These are phyloP conservation scores for Verbascum thapsus DNA, from an alignment of 257 asterid genomes.

Conservation along the genomic window DNA sequence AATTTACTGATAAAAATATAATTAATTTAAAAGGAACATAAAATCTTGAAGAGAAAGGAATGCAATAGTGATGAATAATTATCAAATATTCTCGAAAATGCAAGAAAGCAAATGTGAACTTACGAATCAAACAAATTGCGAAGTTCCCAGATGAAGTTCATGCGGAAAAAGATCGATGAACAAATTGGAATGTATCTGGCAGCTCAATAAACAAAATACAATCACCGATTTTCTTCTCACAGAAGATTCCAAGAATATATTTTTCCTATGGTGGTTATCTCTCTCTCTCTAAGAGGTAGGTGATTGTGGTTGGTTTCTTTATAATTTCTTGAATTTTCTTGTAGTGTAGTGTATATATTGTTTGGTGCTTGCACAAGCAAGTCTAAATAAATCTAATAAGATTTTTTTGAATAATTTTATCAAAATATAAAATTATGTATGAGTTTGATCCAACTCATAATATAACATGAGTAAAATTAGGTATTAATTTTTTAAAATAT, in stretches of 20 bases:
- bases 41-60: slow-evolving; percentile 14
- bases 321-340: slow-evolving; percentile 29
- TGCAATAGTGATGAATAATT: slow-evolving; percentile 19
- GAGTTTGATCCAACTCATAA: too few relatives aligned
- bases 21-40: too few relatives aligned
- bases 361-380: slow-evolving; percentile 1
- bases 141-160: slow-evolving; percentile 27
- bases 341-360: slow-evolving; percentile 11
- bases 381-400: too few relatives aligned
- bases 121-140: slow-evolving; percentile 42
- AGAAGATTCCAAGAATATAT: slow-evolving; percentile 47
- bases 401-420: too few relatives aligned
- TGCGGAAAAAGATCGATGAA: slow-evolving; percentile 36
- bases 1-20: too few relatives aligned
- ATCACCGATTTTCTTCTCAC: slow-evolving; percentile 20
- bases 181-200: slow-evolving; percentile 35
- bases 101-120: slow-evolving; percentile 29
- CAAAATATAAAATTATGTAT: too few relatives aligned
- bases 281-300: slow-evolving; percentile 34
- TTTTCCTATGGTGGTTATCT: slow-evolving; percentile 24
- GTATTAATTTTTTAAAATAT: too few relatives aligned
- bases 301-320: slow-evolving; percentile 29
- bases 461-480: too few relatives aligned
- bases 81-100: slow-evolving; percentile 25
- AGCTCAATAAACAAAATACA: slow-evolving; percentile 43